Evolutionary conservation across 208 protist genomes (phyloP), one percentile per base, ranked within the genome.

Genomic region (Wallacemonas rigidus): DNA sequence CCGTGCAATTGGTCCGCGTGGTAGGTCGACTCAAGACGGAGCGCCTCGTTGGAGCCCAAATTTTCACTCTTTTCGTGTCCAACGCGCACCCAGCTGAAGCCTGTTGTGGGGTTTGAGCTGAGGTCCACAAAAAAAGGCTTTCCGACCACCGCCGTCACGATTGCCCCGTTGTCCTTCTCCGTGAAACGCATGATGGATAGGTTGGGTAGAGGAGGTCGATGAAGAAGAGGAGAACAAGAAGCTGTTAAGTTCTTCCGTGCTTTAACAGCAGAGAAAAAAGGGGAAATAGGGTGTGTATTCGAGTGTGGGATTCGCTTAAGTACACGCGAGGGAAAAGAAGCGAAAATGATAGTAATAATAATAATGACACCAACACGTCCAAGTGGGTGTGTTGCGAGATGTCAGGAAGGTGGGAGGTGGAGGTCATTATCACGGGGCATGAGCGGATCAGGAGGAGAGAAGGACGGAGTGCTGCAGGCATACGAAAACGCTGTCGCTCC

Each of bases 91-190:
- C 90, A 95, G 17, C 7, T 62, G 84, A 82, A 93, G 50, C 90
- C 90, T 2, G 87, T 93, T 5, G 78, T 90, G 61, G 90, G 90
- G 78, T 92, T 95, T 38, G 83, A 78, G 6, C 40, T 2, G 41
- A 95, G 82, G 36, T 61, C 6, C 26, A 93, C 81, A 7, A 68
- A 36, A 14, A 90, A 26, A 1, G 47, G n/a, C 2, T 75, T 55
- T 40, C 77, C 80, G 17, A 87, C 61, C 14, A 56, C 15, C 36
- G 71, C 74, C 0, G 1, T 0, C 51, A 92, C 45, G 2, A 73
- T 82, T 14, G 56, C 76, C 47, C 72, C 75, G 61, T 79, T 72
- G 68, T 44, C 56, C 51, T 38, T 41, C 26, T 60, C 50, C 15
- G 38, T 47, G 51, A 71, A 8, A 17, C 56, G 67, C 51, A 64